phyloP scores from a whole-genome alignment of 352 stramenopile species.

The Phytophthora pini region DNA sequence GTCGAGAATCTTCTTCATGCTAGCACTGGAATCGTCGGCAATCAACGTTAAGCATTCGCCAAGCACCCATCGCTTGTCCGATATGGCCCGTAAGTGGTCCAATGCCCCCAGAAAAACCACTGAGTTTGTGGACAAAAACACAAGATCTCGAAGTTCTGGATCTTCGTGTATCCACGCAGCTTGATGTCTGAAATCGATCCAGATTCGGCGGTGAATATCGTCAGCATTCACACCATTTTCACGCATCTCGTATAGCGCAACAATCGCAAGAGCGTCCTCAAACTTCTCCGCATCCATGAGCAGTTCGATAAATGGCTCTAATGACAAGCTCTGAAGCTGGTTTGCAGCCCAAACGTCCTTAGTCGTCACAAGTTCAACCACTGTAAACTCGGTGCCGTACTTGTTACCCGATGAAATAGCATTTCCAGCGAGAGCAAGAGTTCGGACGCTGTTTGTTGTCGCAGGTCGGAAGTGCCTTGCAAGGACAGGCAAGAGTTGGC shows the following conservation, averaged over 20 bases:
- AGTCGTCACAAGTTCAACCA: conserved; percentile 28
- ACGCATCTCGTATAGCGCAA: conserved; percentile 21
- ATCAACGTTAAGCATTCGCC: conserved; percentile 50
- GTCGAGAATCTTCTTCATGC: conserved; percentile 73
- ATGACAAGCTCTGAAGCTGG: conserved; percentile 25
- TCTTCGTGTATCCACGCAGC: conserved; percentile 16
- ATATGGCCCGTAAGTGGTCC: conserved; percentile 47
- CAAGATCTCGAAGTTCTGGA: conserved; percentile 5
- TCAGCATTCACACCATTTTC: conserved; percentile 38
- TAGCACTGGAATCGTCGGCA: conserved; percentile 41
- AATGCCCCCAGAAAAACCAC: conserved; percentile 47
- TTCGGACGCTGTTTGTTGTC: conserved; percentile 7
- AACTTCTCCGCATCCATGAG: conserved; percentile 45
- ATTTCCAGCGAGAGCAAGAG: conserved; percentile 13
- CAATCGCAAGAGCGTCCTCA: conserved; percentile 45
- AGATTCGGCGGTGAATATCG: conserved; percentile 58
- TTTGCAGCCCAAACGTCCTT: conserved; percentile 21
- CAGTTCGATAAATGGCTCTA: conserved; percentile 44
- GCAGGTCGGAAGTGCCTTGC: conserved; percentile 17
- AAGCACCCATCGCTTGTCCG: conserved; percentile 60
- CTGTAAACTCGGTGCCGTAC: conserved; percentile 6
- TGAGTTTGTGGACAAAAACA: conserved; percentile 27
- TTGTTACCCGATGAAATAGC: background rate
- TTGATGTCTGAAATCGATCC: conserved; percentile 47
- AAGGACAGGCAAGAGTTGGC: conserved; percentile 17